These are phyloP conservation scores for Fomitopsis pinicola DNA, from an alignment of 1,284 basidiomycete species.

Conservation along the genomic window DNA sequence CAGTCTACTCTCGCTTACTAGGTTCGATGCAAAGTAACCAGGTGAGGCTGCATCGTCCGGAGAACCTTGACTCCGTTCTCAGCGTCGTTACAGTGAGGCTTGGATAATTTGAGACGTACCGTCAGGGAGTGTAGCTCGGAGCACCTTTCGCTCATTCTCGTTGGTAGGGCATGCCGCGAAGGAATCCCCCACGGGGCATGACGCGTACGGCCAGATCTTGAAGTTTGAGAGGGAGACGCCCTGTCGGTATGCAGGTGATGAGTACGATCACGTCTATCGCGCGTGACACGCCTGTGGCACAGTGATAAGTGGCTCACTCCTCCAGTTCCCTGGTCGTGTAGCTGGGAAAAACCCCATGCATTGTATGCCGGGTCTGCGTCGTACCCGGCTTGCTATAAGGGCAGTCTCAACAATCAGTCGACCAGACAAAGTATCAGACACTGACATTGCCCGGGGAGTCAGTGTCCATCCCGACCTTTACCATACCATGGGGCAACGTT, in stretches of 20 bases:
- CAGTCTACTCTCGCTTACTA: conserved; percentile 29
- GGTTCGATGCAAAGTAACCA: conserved; percentile 59
- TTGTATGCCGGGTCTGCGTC: conserved; percentile 42
- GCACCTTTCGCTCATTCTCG: conserved; percentile 38
- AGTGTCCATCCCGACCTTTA: conserved; percentile 62
- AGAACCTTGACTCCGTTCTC: conserved; percentile 31
- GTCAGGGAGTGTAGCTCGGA: conserved; percentile 39
- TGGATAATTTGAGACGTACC: conserved; percentile 26
- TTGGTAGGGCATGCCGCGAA: conserved; percentile 49
- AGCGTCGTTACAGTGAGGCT: too few relatives aligned
- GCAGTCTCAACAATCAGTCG: not conserved
- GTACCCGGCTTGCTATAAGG: conserved; percentile 54
- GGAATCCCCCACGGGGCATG: conserved; percentile 35
- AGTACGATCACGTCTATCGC: not conserved
- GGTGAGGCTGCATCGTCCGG: conserved; percentile 58
- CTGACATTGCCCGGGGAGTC: conserved; percentile 56
- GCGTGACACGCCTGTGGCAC: not conserved
- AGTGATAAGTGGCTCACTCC: conserved; percentile 33
- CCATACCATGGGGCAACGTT: conserved; percentile 64
- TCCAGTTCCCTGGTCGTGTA: conserved; percentile 60
- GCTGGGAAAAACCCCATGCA: conserved; percentile 56
- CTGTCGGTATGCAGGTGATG: conserved; percentile 22
- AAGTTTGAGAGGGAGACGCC: conserved; percentile 56
- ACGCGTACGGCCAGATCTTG: conserved; percentile 51
- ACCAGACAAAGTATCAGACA: conserved; percentile 1